Base-by-base conservation (phyloP, 306 rosid species). In the Corylus heterophylla region DNA sequence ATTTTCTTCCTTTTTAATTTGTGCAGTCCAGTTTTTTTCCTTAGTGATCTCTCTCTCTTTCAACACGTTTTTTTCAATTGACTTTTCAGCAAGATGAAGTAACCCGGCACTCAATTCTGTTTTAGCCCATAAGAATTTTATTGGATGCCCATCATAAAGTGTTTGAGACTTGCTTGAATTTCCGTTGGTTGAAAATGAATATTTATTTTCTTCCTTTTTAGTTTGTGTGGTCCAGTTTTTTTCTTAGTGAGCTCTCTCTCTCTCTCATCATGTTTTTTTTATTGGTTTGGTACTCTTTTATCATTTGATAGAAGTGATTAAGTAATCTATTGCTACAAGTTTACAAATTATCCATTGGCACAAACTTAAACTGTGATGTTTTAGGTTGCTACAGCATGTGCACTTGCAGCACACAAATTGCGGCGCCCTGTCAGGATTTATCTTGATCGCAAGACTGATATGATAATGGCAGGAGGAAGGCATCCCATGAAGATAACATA, bases 391-490 rank as follows among this genome's bases (percentile, higher is more conserved):
- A 64, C 89, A 25, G 87, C 94, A 66, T 92, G 98, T 86, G 98
- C 98, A 5, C 92, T 95, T 49, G 96, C 98, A 62, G 97, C 98
- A 68, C 87, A 90, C 64, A 91, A 95, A 75, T 80, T 95, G 81
- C 79, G 77, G 14, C 77, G 87, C 75, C 98, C 98, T 52, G 98
- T 95, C 64, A 89, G 97, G 89, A 90, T 77, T 12, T 92, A 91
- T 79, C 83, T 89, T 14, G 86, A 91, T 86, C 93, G 98, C 62
- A 92, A 91, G 89, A 87, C 92, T 17, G 98, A 95, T 79, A 92
- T 92, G 97, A 85, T 92, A 83, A 87, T 91, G 90, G 91, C 96
- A 20, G 98, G 97, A 81, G 98, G 98, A 81, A 87, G 98, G 84
- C 98, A 95, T 88, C 97, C 98, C 48, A 87, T 95, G 95, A 92